Base-by-base conservation (phyloP, 1,284 basidiomycete species). In the Pseudomicrostroma phylloplanum region DNA sequence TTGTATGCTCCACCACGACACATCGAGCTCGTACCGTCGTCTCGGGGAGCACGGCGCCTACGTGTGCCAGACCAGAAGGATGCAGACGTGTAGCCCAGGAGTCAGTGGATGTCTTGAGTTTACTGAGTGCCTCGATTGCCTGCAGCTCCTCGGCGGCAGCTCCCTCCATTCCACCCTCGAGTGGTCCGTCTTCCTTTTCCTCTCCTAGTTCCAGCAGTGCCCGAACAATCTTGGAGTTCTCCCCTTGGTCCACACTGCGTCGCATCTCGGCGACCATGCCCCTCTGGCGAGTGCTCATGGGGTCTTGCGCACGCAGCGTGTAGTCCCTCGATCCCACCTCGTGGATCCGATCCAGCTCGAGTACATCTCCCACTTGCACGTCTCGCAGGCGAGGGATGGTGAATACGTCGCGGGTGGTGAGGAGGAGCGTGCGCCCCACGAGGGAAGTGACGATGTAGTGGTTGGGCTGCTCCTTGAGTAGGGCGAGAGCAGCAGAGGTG, bases 1-100 rank as follows among this genome's bases (percentile, higher is more conserved):
- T 96, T 42, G 94, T 97, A 79, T 98, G 92, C 81, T 98, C 94
- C 55, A 97, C 82, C 13, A 98, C 92, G 17, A 92, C 94, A 21
- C 92, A 88, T 66, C 88, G 84, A 49, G 93, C 88, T 64, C 84
- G 83, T 65, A 96, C 87, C 1, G 73, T 66, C 8, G 63, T 57
- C 0, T 56, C 48, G 2, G 65, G 56, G 2, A 79, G 63, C 26
- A 61, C 64, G 9, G 74, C 71, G 11, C 76, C 76, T 49, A 72
- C 66, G 58, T 76, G 74, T 1, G 74, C 76, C 11, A 78, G 62
- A 9, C 76, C 76, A 2, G 67, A 58, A 0, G 74, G 76, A 1
- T 69, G 15, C 9, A 78, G 61, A 19, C 67, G 58, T 19, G 72
- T 65, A 3, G 74, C 70, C 74, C 74, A 78, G 0, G 71, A 70